Evolutionary conservation across 305 asterid species (phyloP).

Genomic region (Fraxinus ornus): DNA sequence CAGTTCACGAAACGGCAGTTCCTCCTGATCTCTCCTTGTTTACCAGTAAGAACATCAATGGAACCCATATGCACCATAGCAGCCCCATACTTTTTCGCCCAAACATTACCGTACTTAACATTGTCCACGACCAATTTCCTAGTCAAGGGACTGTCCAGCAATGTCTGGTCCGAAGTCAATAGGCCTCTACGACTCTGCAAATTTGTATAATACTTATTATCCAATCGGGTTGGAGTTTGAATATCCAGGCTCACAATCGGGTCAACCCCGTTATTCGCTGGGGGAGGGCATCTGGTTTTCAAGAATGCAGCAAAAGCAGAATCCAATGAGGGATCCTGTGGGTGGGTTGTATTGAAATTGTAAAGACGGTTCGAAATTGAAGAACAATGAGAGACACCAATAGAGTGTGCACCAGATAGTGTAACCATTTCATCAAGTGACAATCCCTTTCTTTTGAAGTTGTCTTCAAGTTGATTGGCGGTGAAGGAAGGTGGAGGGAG

Average conservation of each 20-base stretch:
- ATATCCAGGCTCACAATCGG: constrained; percentile 37
- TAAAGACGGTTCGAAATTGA: constrained; percentile 39
- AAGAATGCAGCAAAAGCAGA: constrained; percentile 21
- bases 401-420: constrained; percentile 59
- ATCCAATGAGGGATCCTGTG: constrained; percentile 38
- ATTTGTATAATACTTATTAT: constrained; percentile 43
- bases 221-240: constrained; percentile 37
- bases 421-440: constrained; percentile 59
- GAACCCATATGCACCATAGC: constrained; percentile 64
- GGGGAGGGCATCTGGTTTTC: constrained; percentile 39
- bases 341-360: constrained; percentile 27
- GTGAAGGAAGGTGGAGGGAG: constrained; percentile 42
- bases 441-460: constrained; percentile 40
- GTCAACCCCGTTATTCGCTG: constrained; percentile 24
- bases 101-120: constrained; percentile 25
- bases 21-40: constrained; percentile 52
- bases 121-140: constrained; percentile 33
- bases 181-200: constrained; percentile 38
- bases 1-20: constrained; percentile 44
- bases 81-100: constrained; percentile 50
- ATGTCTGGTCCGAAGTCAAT: constrained; percentile 43
- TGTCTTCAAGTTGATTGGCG: constrained; percentile 33
- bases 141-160: constrained; percentile 37
- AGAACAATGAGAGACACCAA: constrained; percentile 42
- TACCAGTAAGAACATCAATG: constrained; percentile 51